Percentiles rank a stretch among this genome's conserved stretches.
Evolutionary conservation across 495 filamentous ascomycete genomes (phyloP).

Genomic region (Bathelium albidoporum): DNA sequence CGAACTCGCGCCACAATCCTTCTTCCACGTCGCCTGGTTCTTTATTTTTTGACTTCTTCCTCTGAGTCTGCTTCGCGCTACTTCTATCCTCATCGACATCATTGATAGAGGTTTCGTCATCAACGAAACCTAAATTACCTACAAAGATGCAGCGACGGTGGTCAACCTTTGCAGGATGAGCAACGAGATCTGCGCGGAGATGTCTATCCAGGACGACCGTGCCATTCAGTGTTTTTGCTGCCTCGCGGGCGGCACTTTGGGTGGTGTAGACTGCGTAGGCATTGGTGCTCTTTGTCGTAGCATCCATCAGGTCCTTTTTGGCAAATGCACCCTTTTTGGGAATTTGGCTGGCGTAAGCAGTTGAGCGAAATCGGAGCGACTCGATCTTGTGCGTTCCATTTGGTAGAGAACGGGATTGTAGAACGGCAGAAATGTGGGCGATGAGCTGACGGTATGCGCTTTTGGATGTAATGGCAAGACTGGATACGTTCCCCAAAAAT

Average conservation of each 20-base stretch:
- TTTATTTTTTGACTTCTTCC: constrained; percentile 53
- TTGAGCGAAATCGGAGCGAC: constrained; percentile 87
- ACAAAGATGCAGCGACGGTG: constrained; percentile 90
- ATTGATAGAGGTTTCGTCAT: constrained; percentile 59
- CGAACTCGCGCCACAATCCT: constrained; percentile 84
- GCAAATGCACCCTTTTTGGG: constrained; percentile 88
- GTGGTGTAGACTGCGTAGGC: constrained; percentile 86
- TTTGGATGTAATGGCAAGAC: constrained; percentile 68
- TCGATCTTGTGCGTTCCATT: constrained; percentile 58
- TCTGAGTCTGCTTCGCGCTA: constrained; percentile 40
- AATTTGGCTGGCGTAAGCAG: constrained; percentile 65
- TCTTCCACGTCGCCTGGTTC: constrained; percentile 86
- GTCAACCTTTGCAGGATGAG: constrained; percentile 74
- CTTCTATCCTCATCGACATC: constrained; percentile 43
- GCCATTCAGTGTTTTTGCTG: constrained; percentile 70
- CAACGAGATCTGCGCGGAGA: constrained; percentile 77
- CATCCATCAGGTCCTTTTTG: constrained; percentile 67
- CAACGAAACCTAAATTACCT: constrained; percentile 90
- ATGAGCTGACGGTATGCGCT: constrained; percentile 64
- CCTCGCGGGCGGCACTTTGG: constrained; percentile 59
- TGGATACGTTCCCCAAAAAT: constrained; percentile 87
- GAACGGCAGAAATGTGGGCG: constrained; percentile 52
- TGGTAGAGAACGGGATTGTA: constrained; percentile 30
- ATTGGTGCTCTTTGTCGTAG: constrained; percentile 86
- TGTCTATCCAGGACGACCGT: constrained; percentile 77